Base-by-base conservation (phyloP, 805 yeast species). In the Kodamaea nitidulidarum region DNA sequence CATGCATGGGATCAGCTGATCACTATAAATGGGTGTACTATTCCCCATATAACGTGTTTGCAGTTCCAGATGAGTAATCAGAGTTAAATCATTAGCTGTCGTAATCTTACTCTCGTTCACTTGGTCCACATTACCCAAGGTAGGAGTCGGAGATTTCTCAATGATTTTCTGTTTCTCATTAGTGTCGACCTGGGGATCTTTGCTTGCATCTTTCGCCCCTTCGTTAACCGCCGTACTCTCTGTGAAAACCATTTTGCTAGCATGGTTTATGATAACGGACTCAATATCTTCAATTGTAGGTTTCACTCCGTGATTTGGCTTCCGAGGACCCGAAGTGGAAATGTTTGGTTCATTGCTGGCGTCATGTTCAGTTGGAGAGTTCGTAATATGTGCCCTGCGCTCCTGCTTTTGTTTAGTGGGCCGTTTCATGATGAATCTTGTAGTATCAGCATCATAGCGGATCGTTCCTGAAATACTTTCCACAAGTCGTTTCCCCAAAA, bases 261-360 rank as follows among this genome's bases (percentile, higher is more conserved):
- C 56, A 40, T 67, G 72, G 26, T 50, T 58, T 7, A 56, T 43
- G 21, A 67, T 67, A 35, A 57, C 52, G 26, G 56, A 56, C 46
- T 65, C 67, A 32, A 67, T 66, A 25, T 65, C 71, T 26, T 58
- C 63, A n/a, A 65, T 49, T 0, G 27, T 27, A 4, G 32, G 18
- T 4, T 12, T 18, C 6, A 15, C 27, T 20, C 8, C 18, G 6
- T 11, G 15, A 11, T 15, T 27, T 11, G 22, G 26, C 9, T 35
- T 25, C 12, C 7, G 27, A 25, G 27, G n/a, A 4, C 12, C 27
- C 5, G 22, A 8, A 6, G 5, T 5, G 22, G 22, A 20, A 5
- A 20, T 8, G 5, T 20, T 20, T 20, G 22, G 8, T 20, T 5
- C 22, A 20, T 20, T 20, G n/a, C n/a, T n/a, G n/a, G n/a, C n/a